Percentiles rank a stretch among this genome's conserved stretches.
These are phyloP conservation scores for Ophiostoma novo-ulmi DNA, from an alignment of 2,329 filamentous ascomycete species.

Conservation along the genomic window DNA sequence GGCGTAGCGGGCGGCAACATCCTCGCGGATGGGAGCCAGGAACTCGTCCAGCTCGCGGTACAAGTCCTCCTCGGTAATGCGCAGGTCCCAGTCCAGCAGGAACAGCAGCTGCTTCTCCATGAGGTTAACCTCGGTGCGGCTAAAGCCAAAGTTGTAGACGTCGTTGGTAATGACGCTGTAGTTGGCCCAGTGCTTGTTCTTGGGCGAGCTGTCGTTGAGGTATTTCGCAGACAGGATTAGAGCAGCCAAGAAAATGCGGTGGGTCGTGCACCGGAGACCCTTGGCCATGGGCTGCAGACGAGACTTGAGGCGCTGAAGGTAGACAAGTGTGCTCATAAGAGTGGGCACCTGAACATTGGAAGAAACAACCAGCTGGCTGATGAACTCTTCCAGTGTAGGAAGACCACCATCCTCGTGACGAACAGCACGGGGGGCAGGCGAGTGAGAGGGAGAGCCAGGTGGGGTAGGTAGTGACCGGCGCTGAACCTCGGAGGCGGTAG, in stretches of 20 bases:
- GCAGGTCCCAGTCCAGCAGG: conserved; percentile 89
- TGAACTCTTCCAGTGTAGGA: conserved; percentile 84
- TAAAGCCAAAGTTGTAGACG: conserved; percentile 74
- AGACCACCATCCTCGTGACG: conserved; percentile 51
- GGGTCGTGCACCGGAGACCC: conserved; percentile 91
- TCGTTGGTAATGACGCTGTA: conserved; percentile 75
- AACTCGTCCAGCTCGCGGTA: conserved; percentile 84
- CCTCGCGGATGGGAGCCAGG: conserved; percentile 72
- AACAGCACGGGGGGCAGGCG: conserved; percentile 43
- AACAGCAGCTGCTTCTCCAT: conserved; percentile 99
- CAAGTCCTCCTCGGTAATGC: conserved; percentile 78
- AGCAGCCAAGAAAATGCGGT: conserved; percentile 91
- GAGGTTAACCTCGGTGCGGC: conserved; percentile 90
- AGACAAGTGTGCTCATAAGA: conserved; percentile 93
- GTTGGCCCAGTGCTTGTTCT: conserved; percentile 99
- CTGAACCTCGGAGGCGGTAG: conserved; percentile 32
- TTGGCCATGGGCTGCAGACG: conserved; percentile 90
- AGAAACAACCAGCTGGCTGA: conserved; percentile 80
- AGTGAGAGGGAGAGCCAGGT: conserved; percentile 37
- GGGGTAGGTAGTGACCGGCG: conserved; percentile 41
- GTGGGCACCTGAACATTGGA: conserved; percentile 97
- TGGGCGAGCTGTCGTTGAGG: conserved; percentile 95
- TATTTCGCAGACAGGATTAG: conserved; percentile 91
- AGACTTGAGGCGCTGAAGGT: conserved; percentile 76
- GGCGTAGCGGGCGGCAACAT: conserved; percentile 48